These are phyloP conservation scores for Chaetomium globosum DNA, from an alignment of 2,329 filamentous ascomycete genomes.

Conservation along the genomic window DNA sequence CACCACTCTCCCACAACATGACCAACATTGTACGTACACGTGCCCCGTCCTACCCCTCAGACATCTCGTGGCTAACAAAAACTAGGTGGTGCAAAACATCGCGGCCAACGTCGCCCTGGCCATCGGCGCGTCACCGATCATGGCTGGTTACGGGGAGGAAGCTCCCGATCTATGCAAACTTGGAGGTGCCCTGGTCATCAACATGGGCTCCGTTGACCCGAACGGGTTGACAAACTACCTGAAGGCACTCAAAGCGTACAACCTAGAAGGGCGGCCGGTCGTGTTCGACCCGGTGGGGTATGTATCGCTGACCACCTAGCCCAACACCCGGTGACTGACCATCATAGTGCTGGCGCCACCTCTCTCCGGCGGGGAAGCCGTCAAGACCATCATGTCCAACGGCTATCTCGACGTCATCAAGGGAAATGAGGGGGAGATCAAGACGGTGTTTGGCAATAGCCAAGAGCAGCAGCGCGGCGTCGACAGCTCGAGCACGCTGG, in stretches of 20 bases:
- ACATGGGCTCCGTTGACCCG: slow-evolving; percentile 89
- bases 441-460: slow-evolving; percentile 59
- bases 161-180: slow-evolving; percentile 77
- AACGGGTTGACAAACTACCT: slow-evolving; percentile 72
- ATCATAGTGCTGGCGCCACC: slow-evolving; percentile 73
- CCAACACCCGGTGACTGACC: background rate
- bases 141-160: slow-evolving; percentile 86
- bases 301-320: slow-evolving; percentile 37
- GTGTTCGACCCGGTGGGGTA: slow-evolving; percentile 87
- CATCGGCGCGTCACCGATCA: slow-evolving; percentile 87
- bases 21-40: slow-evolving; percentile 69
- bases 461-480: slow-evolving; percentile 74
- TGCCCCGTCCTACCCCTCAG: background rate
- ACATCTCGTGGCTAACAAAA: background rate
- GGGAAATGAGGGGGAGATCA: slow-evolving; percentile 88
- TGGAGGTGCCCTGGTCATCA: slow-evolving; percentile 79
- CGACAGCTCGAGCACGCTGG: slow-evolving; percentile 67
- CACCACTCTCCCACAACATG: slow-evolving; percentile 91
- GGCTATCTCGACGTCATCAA: slow-evolving; percentile 90
- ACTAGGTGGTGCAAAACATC: slow-evolving; percentile 81
- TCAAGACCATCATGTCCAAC: slow-evolving; percentile 68
- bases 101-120: slow-evolving; percentile 87
- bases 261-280: slow-evolving; percentile 71
- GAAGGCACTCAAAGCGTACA: slow-evolving; percentile 79
- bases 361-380: slow-evolving; percentile 68